Base-by-base conservation (phyloP, 2,329 filamentous ascomycete species). In the Fusarium kyushuense region DNA sequence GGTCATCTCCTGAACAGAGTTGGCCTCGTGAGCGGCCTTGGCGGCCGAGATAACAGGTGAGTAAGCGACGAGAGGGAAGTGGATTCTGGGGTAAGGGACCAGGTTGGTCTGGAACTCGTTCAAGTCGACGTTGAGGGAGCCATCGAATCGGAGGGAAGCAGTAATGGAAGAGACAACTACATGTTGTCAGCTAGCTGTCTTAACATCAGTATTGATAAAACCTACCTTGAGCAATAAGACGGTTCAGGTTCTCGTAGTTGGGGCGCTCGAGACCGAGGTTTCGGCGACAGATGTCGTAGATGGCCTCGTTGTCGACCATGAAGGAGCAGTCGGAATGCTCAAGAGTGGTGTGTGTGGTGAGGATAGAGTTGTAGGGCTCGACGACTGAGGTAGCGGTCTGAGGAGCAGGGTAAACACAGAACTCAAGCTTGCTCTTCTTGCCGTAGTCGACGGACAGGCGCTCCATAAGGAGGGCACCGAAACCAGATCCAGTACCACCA, bases 31-130 rank as follows among this genome's bases (percentile, higher is more conserved):
- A 63, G 93, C 92, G 75, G 94, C 93, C 90, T 97, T 97, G 81
- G 93, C 92, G 69, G 94, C 92, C 68, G 94, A 97, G 82, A 98
- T 90, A 78, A 99, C 92, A 66, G 95, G 95, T 43, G 96, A 88
- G 81, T 98, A 99, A 72, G 94, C 94, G 77, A 98, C 94, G 76
- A 99, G 92, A 80, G 95, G 95, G 91, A 97, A 99, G 86, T 99
- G 95, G 78, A 99, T 99, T 85, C 95, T 94, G 72, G 95, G 95
- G 85, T 98, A 99, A 67, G 95, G 95, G 69, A 99, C 95, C 84
- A 99, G 84, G 88, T 99, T 99, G 84, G 95, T 99, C 89, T 99
- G 95, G 92, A 99, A 99, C 87, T 99, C 95, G 88, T 97, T 97
- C 74, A 99, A 86, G 83, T 99, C 95, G 84, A 99, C 96, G 85